Percentiles rank a stretch among this genome's conserved stretches.
These are phyloP conservation scores for Verticillium longisporum DNA, from an alignment of 2,329 filamentous ascomycete genomes.

Conservation along the genomic window DNA sequence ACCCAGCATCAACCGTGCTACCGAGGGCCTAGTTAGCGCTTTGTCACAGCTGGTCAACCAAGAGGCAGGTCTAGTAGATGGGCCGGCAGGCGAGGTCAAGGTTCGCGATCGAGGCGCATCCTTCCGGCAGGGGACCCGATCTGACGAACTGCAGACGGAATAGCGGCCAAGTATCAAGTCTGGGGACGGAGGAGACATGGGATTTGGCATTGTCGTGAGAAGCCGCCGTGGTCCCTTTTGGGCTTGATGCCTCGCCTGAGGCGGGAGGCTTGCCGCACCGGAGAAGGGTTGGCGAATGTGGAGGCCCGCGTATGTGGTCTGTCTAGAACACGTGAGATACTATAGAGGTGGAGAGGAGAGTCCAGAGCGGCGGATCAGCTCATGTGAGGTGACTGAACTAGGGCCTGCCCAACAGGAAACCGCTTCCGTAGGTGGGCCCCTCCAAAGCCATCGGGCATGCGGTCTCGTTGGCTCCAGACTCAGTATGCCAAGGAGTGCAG, in stretches of 20 bases:
- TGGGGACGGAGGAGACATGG: background rate
- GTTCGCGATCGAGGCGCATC: background rate
- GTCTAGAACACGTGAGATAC: background rate
- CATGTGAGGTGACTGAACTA: background rate
- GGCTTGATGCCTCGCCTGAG: background rate
- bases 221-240: background rate
- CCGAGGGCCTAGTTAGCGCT: background rate
- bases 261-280: background rate
- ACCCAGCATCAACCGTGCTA: background rate
- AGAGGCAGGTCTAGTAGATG: background rate
- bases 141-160: background rate
- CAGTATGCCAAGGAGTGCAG: background rate
- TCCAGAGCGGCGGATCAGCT: background rate
- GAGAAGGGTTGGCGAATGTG: background rate
- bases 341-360: background rate
- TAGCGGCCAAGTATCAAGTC: background rate
- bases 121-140: background rate
- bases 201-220: background rate
- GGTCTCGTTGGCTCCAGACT: background rate
- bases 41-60: background rate
- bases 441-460: background rate
- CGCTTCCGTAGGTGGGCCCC: background rate
- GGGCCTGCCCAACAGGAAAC: background rate
- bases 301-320: background rate
- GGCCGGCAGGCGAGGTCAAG: background rate